Conservation (phyloP, 2,329 filamentous ascomycete genomes). For the Xylariaceae sp. region DNA sequence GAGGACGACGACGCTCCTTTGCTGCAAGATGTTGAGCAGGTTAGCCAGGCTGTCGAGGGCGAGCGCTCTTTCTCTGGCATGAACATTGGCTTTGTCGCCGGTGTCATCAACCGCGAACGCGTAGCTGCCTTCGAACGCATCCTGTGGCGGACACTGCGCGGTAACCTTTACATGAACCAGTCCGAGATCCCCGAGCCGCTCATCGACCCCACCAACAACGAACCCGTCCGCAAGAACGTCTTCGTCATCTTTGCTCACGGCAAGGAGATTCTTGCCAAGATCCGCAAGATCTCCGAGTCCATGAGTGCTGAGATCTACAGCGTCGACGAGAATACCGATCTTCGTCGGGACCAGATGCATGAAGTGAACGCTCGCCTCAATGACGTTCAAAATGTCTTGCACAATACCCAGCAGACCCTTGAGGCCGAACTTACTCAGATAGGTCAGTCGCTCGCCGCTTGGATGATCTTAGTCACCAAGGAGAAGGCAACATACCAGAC, state of each 20-base stretch:
- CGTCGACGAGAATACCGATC: slow-evolving; percentile 95
- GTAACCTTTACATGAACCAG: slow-evolving; percentile 99
- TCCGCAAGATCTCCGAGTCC: slow-evolving; percentile 97
- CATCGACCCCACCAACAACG: slow-evolving; percentile 87
- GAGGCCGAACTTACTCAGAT: slow-evolving; percentile 93
- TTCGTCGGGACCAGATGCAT: slow-evolving; percentile 91
- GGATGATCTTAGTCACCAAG: slow-evolving; percentile 97
- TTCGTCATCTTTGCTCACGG: slow-evolving; percentile 99
- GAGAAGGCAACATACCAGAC: slow-evolving; percentile 98
- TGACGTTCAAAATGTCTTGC: slow-evolving; percentile 86
- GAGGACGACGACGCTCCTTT: slow-evolving; percentile 91
- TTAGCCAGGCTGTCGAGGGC: slow-evolving; percentile 61
- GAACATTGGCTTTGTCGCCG: slow-evolving; percentile 98
- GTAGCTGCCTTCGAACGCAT: slow-evolving; percentile 96
- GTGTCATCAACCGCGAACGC: slow-evolving; percentile 88
- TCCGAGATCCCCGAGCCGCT: slow-evolving; percentile 94
- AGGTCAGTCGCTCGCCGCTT: slow-evolving; percentile 84
- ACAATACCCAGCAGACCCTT: slow-evolving; percentile 91
- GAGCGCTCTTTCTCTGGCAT: slow-evolving; percentile 91
- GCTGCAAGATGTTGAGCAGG: slow-evolving; percentile 87
- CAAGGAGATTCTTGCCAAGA: slow-evolving; percentile 97
- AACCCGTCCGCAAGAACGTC: slow-evolving; percentile 92
- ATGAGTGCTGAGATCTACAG: slow-evolving; percentile 93
- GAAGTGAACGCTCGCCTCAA: slow-evolving; percentile 92
- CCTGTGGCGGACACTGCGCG: slow-evolving; percentile 92